phyloP scores from a whole-genome alignment of 148 eudicot genomes.

The Vaccinium myrtillus region DNA sequence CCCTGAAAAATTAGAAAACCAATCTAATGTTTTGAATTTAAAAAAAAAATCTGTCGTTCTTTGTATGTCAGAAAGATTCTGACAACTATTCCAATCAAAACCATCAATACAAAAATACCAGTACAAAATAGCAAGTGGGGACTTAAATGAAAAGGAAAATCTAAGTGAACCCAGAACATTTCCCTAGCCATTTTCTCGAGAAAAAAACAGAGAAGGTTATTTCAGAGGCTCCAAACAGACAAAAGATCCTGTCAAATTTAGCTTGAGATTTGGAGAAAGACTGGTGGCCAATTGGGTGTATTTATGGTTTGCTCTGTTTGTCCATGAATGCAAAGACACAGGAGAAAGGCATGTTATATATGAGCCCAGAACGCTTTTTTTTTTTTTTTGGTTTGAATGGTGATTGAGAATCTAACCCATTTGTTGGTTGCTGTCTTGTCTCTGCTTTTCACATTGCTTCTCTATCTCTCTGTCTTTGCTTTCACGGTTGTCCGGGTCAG shows the following conservation, averaged over 20 bases:
- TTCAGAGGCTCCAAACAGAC: conserved; percentile 27
- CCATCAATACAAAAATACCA: neutral
- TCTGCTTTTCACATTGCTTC: neutral
- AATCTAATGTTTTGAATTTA: neutral
- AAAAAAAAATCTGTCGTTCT: neutral
- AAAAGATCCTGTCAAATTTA: conserved; percentile 45
- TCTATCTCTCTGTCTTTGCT: no score
- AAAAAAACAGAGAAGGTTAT: neutral
- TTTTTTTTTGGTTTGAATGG: neutral
- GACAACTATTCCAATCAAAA: conserved; percentile 14
- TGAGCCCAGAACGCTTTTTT: neutral
- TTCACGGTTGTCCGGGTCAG: no score
- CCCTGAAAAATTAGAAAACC: neutral
- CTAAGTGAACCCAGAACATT: conserved; percentile 21
- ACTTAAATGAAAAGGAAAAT: conserved; percentile 17
- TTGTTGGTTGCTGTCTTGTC: neutral
- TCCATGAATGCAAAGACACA: conserved; percentile 25
- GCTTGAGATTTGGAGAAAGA: conserved; percentile 44
- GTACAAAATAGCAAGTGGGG: conserved; percentile 7
- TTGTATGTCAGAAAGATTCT: neutral
- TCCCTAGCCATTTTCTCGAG: conserved; percentile 25
- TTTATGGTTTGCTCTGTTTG: conserved; percentile 16
- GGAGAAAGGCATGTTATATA: conserved; percentile 20
- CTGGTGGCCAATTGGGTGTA: conserved; percentile 37
- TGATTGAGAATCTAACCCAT: neutral